Conservation (phyloP, 1,284 basidiomycete species). For the Ceratobasidium sp. region DNA sequence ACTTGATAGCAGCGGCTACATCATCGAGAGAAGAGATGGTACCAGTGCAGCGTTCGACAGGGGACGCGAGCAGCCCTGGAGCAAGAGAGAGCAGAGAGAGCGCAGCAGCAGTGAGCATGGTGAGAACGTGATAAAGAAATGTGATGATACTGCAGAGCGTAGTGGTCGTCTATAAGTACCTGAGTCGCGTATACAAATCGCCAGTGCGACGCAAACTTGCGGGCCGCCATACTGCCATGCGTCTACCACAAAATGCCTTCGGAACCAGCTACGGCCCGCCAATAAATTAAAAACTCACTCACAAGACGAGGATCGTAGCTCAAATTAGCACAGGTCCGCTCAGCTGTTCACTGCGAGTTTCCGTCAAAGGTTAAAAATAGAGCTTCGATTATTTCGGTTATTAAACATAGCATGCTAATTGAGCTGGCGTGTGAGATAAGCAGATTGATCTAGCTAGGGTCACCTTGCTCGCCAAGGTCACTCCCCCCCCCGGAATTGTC, state of each 20-base stretch:
- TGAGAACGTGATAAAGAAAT: conserved; percentile 10
- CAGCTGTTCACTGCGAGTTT: conserved; percentile 6
- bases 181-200: not conserved
- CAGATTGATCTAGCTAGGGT: too few species aligned
- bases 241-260: not conserved
- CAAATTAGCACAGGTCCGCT: not conserved
- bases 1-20: conserved; percentile 49
- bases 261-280: conserved; percentile 18
- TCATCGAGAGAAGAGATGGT: conserved; percentile 50
- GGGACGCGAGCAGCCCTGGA: conserved; percentile 3
- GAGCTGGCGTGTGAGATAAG: not conserved
- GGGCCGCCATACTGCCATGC: conserved; percentile 21
- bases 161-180: conserved; percentile 10
- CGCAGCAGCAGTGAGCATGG: not conserved
- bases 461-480: too few species aligned
- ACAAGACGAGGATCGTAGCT: not conserved
- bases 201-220: not conserved
- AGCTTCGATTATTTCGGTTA: conserved; percentile 21
- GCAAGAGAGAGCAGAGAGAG: conserved; percentile 20
- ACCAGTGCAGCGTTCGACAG: conserved; percentile 49
- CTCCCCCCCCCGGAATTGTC: too few species aligned
- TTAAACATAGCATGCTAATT: conserved; percentile 16
- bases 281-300: conserved; percentile 10
- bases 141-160: not conserved
- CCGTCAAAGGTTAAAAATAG: conserved; percentile 31